These are phyloP conservation scores for Datisca glomerata DNA, from an alignment of 306 rosid genomes.

Conservation along the genomic window DNA sequence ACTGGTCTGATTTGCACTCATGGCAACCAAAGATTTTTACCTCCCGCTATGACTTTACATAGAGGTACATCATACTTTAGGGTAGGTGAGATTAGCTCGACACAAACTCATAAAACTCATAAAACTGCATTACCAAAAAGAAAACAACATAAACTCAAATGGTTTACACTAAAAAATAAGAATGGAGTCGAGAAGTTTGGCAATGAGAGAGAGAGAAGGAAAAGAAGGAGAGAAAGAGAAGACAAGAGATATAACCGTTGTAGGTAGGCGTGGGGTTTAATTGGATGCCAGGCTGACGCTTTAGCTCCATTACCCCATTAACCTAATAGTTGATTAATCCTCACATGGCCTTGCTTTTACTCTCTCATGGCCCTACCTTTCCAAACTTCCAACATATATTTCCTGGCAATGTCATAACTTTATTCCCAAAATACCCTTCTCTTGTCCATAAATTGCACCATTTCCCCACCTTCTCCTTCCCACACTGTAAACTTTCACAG, in stretches of 20 bases:
- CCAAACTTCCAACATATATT: background rate
- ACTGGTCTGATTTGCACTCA: no score
- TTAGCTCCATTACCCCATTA: background rate
- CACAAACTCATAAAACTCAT: no score
- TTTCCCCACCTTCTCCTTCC: background rate
- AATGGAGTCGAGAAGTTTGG: no score
- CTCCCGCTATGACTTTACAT: no score
- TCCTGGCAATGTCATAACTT: background rate
- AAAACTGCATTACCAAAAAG: no score
- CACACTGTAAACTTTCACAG: background rate
- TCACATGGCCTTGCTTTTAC: background rate
- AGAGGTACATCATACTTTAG: no score
- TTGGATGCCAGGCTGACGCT: slow-evolving; percentile 1
- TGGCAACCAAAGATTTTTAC: no score
- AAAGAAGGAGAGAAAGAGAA: background rate
- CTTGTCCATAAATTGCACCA: background rate
- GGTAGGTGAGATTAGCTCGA: no score
- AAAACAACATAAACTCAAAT: no score
- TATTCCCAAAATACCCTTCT: background rate
- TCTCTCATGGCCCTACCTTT: background rate
- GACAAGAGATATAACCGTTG: background rate
- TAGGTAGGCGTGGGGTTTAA: background rate
- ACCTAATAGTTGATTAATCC: background rate
- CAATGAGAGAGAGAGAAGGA: background rate
- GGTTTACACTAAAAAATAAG: no score